Percentiles rank a stretch among this genome's conserved stretches.
Evolutionary conservation across 768 basidiomycete genomes (phyloP).

Genomic region (Mycena kentingensis): DNA sequence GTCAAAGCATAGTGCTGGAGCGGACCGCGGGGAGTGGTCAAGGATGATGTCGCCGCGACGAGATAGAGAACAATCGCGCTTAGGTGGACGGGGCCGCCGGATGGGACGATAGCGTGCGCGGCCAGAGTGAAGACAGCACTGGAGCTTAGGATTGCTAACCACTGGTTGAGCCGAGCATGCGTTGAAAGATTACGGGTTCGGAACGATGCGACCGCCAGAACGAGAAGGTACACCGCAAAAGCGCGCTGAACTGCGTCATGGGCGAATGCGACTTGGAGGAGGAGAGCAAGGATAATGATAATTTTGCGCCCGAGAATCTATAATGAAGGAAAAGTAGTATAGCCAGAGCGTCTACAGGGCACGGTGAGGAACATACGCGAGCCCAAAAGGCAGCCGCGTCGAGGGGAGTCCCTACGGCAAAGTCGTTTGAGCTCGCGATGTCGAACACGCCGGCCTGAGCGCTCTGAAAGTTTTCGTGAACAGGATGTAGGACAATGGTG

Average conservation of each 20-base stretch:
- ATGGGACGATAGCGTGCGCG: background rate
- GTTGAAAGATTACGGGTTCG: background rate
- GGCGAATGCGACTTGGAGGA: background rate
- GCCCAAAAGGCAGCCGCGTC: conserved; percentile 16
- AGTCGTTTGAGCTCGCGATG: conserved; percentile 9
- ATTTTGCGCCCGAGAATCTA: conserved; percentile 3
- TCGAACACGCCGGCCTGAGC: conserved; percentile 3
- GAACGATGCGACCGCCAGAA: background rate
- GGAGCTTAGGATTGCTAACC: background rate
- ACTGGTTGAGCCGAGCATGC: background rate
- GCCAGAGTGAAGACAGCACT: background rate
- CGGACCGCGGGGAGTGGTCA: conserved; percentile 6
- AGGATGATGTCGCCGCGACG: background rate
- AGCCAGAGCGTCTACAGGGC: background rate
- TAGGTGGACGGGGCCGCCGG: background rate
- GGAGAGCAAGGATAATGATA: background rate
- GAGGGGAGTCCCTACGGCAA: conserved; percentile 8
- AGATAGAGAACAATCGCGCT: conserved; percentile 4
- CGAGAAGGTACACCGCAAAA: background rate
- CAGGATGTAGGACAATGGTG: background rate
- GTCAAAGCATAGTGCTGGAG: background rate
- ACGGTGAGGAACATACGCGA: conserved; percentile 4
- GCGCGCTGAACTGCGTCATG: too few species aligned
- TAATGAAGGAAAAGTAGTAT: background rate
- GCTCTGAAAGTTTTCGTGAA: background rate